Evolutionary conservation across 2,329 filamentous ascomycete genomes (phyloP), one percentile per base, ranked within the genome.

Genomic region (Phoma sp.): DNA sequence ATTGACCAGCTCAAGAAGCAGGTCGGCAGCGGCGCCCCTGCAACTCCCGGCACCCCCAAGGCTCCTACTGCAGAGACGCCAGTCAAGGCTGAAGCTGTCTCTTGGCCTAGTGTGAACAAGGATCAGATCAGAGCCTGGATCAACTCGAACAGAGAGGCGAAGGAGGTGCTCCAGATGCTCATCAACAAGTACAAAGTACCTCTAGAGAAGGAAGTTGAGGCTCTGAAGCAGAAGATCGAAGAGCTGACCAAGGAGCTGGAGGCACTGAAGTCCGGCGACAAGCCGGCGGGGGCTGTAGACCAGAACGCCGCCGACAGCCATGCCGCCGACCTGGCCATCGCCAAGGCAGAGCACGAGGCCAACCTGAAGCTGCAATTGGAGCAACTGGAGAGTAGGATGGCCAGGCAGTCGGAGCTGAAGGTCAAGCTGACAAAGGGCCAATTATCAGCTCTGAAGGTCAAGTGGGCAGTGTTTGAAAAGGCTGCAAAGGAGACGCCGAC

Each of bases 401-500:
- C 36, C 41, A 61, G 49, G 32, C 62, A 87, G 3, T 84, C 89
- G 46, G 83, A 89, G 57, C 83, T 66, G 43, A 66, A 95, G 77
- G 86, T 87, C 70, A 89, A 96, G 86, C 80, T 86, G 5, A 88
- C 93, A 62, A 90, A 88, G 64, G 86, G 59, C 1, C 57, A 88
- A 69, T 77, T 82, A 41, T 85, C 83, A 58, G 77, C 79, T 7
- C 85, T 87, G 0, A 81, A 82, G 45, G 89, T 88, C 4, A 96
- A 95, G 77, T 77, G 96, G 29, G 83, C 84, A 1, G 85, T 95
- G 1, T 89, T 98, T 3, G 84, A 92, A 67, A 89, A 86, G 41
- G 93, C 93, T 10, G 91, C 89, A 0, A 83, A 82, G n/a, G 89
- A 96, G 42, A 97, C 93, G 0, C 93, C 93, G 0, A 82, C 93